These are phyloP conservation scores for Tylopilus cervinicoccineus DNA, from an alignment of 768 basidiomycete genomes.

Conservation along the genomic window DNA sequence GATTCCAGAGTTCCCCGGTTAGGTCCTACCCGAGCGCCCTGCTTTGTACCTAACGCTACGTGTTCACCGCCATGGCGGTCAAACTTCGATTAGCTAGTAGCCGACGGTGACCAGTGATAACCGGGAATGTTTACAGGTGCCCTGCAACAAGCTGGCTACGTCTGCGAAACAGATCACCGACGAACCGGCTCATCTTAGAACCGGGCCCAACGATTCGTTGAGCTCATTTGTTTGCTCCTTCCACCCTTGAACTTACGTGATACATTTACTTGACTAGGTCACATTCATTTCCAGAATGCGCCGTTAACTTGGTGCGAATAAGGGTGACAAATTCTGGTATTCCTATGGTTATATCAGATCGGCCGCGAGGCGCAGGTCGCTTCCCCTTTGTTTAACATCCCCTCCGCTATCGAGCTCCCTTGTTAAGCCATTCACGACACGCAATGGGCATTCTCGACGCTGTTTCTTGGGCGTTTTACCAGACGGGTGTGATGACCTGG, in stretches of 20 bases:
- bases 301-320: not conserved
- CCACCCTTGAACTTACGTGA: not conserved
- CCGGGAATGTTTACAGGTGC: no score
- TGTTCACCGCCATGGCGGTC: no score
- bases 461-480: constrained; percentile 8
- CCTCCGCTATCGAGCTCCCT: not conserved
- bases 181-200: not conserved
- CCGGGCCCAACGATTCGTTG: not conserved
- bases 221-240: not conserved
- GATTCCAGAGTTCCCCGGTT: not conserved
- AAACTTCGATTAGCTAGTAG: no score
- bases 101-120: no score
- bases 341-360: constrained; percentile 5
- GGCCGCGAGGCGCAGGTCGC: not conserved
- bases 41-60: no score
- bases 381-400: no score
- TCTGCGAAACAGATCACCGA: not conserved
- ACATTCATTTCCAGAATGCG: not conserved
- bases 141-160: no score
- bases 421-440: not conserved
- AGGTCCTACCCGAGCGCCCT: not conserved
- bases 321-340: not conserved
- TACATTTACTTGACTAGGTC: not conserved
- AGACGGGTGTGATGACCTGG: constrained; percentile 13
- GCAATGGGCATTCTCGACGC: constrained; percentile 14